phyloP scores from a whole-genome alignment of 169 alveolate species.

The Toxoplasma gondii region DNA sequence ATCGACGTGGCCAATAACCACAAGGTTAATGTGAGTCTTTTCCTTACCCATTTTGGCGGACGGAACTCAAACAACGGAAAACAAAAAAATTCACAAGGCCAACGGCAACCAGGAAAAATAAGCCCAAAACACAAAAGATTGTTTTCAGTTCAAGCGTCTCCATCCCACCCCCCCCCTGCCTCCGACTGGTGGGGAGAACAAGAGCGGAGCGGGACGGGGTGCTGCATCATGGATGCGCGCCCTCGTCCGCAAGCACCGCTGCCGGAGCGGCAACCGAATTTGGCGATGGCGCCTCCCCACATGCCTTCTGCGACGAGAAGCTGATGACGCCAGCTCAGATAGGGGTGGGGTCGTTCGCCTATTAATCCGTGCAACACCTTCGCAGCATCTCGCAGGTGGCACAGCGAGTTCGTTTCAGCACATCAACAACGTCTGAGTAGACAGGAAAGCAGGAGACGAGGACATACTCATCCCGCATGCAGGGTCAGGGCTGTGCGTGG shows the following conservation, averaged over 20 bases:
- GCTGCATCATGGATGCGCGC: not conserved
- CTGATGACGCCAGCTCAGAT: not conserved
- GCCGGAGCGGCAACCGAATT: not conserved
- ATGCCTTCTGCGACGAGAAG: not conserved
- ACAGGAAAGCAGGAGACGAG: not conserved
- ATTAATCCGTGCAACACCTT: not conserved
- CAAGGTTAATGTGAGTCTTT: constrained; percentile 93
- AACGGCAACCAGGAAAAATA: not conserved
- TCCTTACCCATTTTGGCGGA: constrained; percentile 73
- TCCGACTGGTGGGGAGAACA: not conserved
- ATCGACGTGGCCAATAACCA: constrained; percentile 98
- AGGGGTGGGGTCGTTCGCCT: not conserved
- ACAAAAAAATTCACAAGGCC: not conserved
- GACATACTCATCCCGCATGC: not conserved
- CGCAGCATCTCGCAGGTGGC: not conserved
- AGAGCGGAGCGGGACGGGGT: not conserved
- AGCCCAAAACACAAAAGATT: not conserved
- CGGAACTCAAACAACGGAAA: not conserved
- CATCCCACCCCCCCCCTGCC: constrained; percentile 18
- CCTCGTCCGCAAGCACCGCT: not conserved
- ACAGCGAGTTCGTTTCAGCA: not conserved
- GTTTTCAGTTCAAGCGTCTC: not conserved
- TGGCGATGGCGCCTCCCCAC: not conserved
- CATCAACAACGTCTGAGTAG: not conserved
- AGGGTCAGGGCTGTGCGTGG: not conserved